A percentile compares a stretch with the other conserved stretches of the same genome.
These are phyloP conservation scores for Fusarium virguliforme DNA, from an alignment of 2,329 filamentous ascomycete species.

Conservation along the genomic window DNA sequence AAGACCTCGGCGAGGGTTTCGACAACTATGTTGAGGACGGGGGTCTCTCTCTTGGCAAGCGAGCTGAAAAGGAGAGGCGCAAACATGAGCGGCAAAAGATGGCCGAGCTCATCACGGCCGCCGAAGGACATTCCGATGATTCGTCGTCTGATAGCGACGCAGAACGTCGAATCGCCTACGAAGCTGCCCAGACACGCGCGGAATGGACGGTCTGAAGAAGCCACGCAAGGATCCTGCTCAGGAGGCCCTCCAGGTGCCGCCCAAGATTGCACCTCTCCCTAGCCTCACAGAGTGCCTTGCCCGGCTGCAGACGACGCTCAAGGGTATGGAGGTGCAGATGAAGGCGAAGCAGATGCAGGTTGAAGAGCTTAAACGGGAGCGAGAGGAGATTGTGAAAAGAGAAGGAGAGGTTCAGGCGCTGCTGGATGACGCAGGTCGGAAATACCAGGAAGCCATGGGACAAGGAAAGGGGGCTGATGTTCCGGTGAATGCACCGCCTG, in stretches of 20 bases:
- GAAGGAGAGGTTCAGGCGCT: constrained; percentile 86
- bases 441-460: constrained; percentile 65
- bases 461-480: constrained; percentile 46
- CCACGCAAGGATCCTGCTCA: constrained; percentile 57
- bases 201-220: constrained; percentile 81
- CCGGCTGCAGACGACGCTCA: constrained; percentile 73
- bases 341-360: constrained; percentile 74
- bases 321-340: constrained; percentile 75
- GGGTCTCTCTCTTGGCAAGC: constrained; percentile 81
- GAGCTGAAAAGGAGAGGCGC: constrained; percentile 81
- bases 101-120: constrained; percentile 85
- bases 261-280: constrained; percentile 84
- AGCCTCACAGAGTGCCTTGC: constrained; percentile 78
- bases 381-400: constrained; percentile 75
- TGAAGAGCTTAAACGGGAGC: constrained; percentile 78
- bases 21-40: constrained; percentile 93
- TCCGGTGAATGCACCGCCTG: constrained; percentile 35
- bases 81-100: constrained; percentile 81
- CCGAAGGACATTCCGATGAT: constrained; percentile 77
- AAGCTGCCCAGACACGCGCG: constrained; percentile 86
- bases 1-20: constrained; percentile 93
- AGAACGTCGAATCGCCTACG: constrained; percentile 85
- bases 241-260: constrained; percentile 71
- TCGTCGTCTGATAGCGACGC: constrained; percentile 79
- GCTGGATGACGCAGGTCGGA: constrained; percentile 84